Evolutionary conservation across 805 yeast genomes (phyloP).

Genomic region (Wickerhamomyces xylosicus): DNA sequence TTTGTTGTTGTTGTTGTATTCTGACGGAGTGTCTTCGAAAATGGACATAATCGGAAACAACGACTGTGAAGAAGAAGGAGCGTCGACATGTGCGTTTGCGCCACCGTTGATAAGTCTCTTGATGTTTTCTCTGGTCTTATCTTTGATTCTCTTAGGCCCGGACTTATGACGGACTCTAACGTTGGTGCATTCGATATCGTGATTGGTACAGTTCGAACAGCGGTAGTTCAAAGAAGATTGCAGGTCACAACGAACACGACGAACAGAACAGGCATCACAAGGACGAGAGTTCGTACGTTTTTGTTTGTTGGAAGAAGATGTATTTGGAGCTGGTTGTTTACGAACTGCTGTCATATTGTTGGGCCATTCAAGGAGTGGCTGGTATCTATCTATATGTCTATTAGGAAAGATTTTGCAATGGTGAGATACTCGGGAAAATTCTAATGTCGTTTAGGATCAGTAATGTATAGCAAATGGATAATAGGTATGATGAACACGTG

Average conservation of each 20-base stretch:
- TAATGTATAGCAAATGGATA: no score
- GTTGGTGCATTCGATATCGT: constrained; percentile 15
- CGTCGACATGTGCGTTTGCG: not conserved
- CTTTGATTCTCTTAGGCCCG: constrained; percentile 16
- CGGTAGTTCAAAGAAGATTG: constrained; percentile 6
- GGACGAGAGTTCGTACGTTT: constrained; percentile 10
- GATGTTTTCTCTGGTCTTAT: constrained; percentile 14
- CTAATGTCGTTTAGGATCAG: no score
- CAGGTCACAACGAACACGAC: constrained; percentile 17
- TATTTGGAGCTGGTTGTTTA: not conserved
- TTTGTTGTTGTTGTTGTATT: no score
- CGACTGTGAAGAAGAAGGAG: no score
- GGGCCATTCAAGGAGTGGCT: no score
- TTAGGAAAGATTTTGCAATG: no score
- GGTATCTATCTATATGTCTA: no score
- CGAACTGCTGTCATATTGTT: not conserved
- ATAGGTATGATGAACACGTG: no score
- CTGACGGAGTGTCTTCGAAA: no score
- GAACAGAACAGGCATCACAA: constrained; percentile 19
- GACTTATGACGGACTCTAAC: constrained; percentile 15
- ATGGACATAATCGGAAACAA: no score
- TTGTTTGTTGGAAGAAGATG: not conserved
- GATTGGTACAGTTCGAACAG: constrained; percentile 16
- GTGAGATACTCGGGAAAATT: no score
- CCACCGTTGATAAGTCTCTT: constrained; percentile 2